Evolutionary conservation across 148 eudicot species (phyloP).

Genomic region (Mesembryanthemum crystallinum): DNA sequence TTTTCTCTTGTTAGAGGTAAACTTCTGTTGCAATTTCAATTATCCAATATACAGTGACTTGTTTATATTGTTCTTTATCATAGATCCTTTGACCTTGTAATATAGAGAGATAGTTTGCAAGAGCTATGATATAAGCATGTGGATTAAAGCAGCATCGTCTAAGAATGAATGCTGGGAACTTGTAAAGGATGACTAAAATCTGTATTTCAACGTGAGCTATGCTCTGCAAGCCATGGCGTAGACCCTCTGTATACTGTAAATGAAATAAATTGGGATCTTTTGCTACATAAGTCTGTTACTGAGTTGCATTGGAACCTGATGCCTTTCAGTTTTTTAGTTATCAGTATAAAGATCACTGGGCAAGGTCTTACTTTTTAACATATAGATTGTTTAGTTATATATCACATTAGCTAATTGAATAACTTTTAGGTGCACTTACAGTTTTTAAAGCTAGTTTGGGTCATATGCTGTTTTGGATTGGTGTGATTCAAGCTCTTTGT

Average conservation of each 20-base stretch:
- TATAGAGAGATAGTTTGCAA: slow-evolving; percentile 7
- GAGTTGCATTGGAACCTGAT: neutral
- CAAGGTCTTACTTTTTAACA: neutral
- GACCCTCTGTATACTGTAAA: neutral
- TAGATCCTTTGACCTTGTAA: slow-evolving; percentile 1
- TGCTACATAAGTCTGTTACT: neutral
- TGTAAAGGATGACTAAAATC: slow-evolving; percentile 20
- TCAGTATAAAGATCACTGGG: too few species aligned
- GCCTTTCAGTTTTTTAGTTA: too few species aligned
- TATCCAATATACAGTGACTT: too few species aligned
- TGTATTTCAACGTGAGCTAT: slow-evolving; percentile 36
- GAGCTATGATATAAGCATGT: slow-evolving; percentile 34
- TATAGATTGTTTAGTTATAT: neutral
- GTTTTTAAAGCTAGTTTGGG: neutral
- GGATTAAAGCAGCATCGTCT: slow-evolving; percentile 45
- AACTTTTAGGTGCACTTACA: neutral
- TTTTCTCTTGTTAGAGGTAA: slow-evolving; percentile 54
- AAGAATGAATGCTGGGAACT: slow-evolving; percentile 42
- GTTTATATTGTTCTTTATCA: neutral
- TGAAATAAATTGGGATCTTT: too few species aligned
- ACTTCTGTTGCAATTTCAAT: too few species aligned
- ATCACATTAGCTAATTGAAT: neutral
- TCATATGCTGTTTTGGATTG: neutral
- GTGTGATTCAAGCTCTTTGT: too few species aligned
- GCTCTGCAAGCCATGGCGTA: slow-evolving; percentile 8